These are phyloP conservation scores for Colletotrichum tanaceti DNA, from an alignment of 2,329 filamentous ascomycete species.

Conservation along the genomic window DNA sequence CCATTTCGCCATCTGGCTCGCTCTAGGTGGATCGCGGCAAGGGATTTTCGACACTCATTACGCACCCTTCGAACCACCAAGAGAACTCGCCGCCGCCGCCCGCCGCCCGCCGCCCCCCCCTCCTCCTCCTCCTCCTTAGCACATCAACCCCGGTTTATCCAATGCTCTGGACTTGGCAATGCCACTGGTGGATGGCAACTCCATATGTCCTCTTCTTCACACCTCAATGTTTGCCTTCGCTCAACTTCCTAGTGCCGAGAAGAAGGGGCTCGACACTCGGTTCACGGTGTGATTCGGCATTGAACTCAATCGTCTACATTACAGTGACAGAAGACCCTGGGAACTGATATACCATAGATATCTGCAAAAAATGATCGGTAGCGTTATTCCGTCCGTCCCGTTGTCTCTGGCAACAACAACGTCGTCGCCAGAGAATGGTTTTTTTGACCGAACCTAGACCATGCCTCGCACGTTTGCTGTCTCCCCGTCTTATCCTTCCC, in stretches of 20 bases:
- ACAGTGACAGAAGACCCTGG: not conserved
- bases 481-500: slow-evolving; percentile 42
- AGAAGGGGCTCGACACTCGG: not conserved
- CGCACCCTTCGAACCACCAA: slow-evolving; percentile 32
- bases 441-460: slow-evolving; percentile 32
- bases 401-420: slow-evolving; percentile 13
- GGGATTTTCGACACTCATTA: slow-evolving; percentile 25
- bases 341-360: too few relatives aligned
- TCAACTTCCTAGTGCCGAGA: not conserved
- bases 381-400: slow-evolving; percentile 25
- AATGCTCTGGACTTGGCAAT: slow-evolving; percentile 2
- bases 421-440: slow-evolving; percentile 21
- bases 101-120: not conserved
- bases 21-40: slow-evolving; percentile 26
- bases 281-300: not conserved
- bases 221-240: not conserved
- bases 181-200: not conserved
- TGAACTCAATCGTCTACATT: not conserved
- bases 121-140: not conserved
- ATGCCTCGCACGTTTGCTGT: slow-evolving; percentile 40
- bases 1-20: slow-evolving; percentile 34
- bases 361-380: slow-evolving; percentile 23
- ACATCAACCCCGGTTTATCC: slow-evolving; percentile 1
- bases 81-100: slow-evolving; percentile 7
- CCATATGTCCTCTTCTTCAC: not conserved